phyloP scores from a whole-genome alignment of 306 rosid genomes.

The Sphenostylis stenocarpa region DNA sequence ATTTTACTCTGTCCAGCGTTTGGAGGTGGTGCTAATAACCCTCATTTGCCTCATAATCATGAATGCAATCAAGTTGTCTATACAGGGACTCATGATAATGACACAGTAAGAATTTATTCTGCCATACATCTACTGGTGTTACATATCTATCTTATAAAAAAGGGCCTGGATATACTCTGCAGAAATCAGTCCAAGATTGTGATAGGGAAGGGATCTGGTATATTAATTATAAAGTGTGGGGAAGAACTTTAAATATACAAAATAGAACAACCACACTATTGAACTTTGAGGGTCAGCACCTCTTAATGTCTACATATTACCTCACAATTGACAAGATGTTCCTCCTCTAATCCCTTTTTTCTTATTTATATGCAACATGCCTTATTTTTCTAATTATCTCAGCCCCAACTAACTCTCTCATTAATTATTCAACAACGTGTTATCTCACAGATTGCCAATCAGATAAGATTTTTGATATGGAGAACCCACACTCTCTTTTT shows the following conservation, averaged over 20 bases:
- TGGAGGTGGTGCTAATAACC: constrained; percentile 79
- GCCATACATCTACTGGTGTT: constrained; percentile 17
- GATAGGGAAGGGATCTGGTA: not conserved
- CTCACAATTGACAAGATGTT: not conserved
- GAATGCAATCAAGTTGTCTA: constrained; percentile 88
- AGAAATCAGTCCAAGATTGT: not conserved
- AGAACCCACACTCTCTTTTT: not conserved
- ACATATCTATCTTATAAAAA: constrained; percentile 11
- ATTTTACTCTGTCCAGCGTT: constrained; percentile 51
- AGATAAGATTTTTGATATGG: not conserved
- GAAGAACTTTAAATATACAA: not conserved
- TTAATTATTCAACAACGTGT: not conserved
- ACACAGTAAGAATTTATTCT: constrained; percentile 62
- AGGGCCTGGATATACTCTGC: not conserved
- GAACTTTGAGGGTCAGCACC: not conserved
- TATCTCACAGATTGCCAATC: not conserved
- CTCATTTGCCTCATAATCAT: constrained; percentile 97
- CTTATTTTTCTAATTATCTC: not conserved
- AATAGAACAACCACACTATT: not conserved
- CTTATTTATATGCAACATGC: not conserved
- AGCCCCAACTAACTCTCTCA: not conserved
- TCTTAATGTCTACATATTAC: not conserved
- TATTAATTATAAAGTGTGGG: not conserved
- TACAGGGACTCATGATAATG: constrained; percentile 97
- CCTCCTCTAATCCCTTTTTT: not conserved